Conservation (phyloP, 306 rosid species). For the Pterocarpus santalinus region DNA sequence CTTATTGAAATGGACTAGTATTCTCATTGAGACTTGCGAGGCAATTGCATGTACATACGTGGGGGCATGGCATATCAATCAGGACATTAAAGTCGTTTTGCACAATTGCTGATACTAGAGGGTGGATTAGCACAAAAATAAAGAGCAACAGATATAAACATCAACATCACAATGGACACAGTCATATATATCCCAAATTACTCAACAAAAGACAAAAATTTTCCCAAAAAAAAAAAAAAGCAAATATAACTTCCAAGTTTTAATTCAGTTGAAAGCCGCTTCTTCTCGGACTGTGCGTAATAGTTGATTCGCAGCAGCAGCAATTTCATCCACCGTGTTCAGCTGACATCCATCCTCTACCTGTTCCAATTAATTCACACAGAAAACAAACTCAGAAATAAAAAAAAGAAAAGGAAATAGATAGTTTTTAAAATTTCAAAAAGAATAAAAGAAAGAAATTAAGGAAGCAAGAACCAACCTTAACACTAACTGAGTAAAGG, state of each 20-base stretch:
- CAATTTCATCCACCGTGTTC: constrained; percentile 89
- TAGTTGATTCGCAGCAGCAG: constrained; percentile 83
- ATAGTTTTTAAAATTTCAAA: background rate
- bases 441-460: background rate
- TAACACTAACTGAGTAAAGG: constrained; percentile 81
- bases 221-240: background rate
- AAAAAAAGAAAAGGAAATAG: background rate
- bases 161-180: constrained; percentile 25
- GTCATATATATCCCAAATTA: constrained; percentile 30
- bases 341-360: constrained; percentile 80
- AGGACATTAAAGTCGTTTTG: background rate
- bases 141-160: background rate
- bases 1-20: constrained; percentile 27
- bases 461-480: constrained; percentile 55
- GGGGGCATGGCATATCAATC: constrained; percentile 20
- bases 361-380: constrained; percentile 54
- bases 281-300: constrained; percentile 64
- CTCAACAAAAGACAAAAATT: background rate
- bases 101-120: constrained; percentile 23
- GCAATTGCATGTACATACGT: constrained; percentile 38
- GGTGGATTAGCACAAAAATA: constrained; percentile 18
- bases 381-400: background rate
- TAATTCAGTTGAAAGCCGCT: constrained; percentile 56
- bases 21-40: constrained; percentile 24
- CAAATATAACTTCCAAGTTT: background rate